A percentile compares a stretch with the other conserved stretches of the same genome.
phyloP scores from a whole-genome alignment of 176 grass and related monocot genomes.

The Zizania latifolia region DNA sequence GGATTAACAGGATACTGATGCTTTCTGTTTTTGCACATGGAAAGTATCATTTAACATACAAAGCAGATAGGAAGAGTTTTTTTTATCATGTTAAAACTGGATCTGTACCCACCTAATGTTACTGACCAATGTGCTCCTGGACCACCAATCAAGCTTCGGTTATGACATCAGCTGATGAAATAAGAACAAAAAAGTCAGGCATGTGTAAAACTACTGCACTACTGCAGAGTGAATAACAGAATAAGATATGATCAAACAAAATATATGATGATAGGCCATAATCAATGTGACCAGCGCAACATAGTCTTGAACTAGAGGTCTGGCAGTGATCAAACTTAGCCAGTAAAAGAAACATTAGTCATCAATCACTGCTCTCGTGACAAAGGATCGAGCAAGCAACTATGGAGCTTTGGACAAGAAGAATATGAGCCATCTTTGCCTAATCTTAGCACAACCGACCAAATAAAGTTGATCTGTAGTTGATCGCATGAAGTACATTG shows the following conservation, averaged over 20 bases:
- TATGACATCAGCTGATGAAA: conserved; percentile 46
- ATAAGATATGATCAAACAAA: not conserved
- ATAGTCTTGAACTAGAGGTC: conserved; percentile 4
- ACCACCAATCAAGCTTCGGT: conserved; percentile 30
- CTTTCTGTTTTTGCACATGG: not conserved
- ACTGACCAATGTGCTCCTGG: not conserved
- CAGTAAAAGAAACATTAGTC: not conserved
- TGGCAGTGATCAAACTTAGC: not conserved
- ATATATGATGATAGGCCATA: not conserved
- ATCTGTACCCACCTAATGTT: conserved; percentile 10
- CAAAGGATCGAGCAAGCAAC: not conserved
- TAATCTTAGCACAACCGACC: not conserved
- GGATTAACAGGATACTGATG: not conserved
- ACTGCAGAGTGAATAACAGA: not conserved
- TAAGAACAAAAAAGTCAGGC: not conserved
- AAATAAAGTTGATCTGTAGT: not conserved
- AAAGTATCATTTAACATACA: not conserved
- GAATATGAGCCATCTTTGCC: not conserved
- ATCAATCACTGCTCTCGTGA: not conserved
- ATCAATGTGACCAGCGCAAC: not conserved
- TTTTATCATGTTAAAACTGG: not conserved
- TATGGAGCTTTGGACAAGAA: not conserved
- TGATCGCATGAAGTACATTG: not conserved
- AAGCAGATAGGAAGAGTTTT: not conserved
- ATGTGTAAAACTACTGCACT: conserved; percentile 5